Percentiles rank a stretch among this genome's conserved stretches.
These are phyloP conservation scores for Erythrobasidium hasegawianum DNA, from an alignment of 1,284 basidiomycete species.

Conservation along the genomic window DNA sequence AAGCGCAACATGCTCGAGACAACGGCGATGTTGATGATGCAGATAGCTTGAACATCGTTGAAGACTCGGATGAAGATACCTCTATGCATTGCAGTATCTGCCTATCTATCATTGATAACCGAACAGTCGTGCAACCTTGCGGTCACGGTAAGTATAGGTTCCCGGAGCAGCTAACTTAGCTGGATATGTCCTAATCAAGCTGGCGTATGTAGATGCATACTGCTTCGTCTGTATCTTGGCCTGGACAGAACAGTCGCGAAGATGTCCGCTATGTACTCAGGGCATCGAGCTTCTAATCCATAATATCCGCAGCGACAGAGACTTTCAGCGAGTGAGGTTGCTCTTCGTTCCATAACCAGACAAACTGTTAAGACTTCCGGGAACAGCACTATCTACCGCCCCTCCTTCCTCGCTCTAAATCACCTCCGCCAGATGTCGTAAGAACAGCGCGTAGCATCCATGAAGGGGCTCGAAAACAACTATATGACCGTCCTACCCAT, in stretches of 20 bases:
- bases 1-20: background rate
- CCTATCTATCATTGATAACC: conserved; percentile 44
- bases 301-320: conserved; percentile 44
- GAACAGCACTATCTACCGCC: conserved; percentile 41
- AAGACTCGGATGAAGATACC: conserved; percentile 37
- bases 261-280: conserved; percentile 47
- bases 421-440: conserved; percentile 5
- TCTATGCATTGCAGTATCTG: conserved; percentile 47
- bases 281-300: conserved; percentile 45
- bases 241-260: conserved; percentile 45
- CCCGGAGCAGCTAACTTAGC: no score
- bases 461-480: conserved; percentile 30
- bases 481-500: conserved; percentile 35
- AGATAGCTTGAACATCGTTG: conserved; percentile 3
- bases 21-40: background rate
- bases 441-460: conserved; percentile 6
- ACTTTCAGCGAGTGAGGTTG: conserved; percentile 41
- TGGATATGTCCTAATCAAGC: no score
- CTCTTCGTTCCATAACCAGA: background rate
- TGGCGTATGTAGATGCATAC: conserved; percentile 37
- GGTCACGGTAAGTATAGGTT: conserved; percentile 43
- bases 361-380: no score
- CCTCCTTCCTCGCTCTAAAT: conserved; percentile 11
- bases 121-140: conserved; percentile 45
- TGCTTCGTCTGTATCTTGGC: conserved; percentile 48